phyloP scores from a whole-genome alignment of 2,329 filamentous ascomycete species.

The Venturia carpophila region DNA sequence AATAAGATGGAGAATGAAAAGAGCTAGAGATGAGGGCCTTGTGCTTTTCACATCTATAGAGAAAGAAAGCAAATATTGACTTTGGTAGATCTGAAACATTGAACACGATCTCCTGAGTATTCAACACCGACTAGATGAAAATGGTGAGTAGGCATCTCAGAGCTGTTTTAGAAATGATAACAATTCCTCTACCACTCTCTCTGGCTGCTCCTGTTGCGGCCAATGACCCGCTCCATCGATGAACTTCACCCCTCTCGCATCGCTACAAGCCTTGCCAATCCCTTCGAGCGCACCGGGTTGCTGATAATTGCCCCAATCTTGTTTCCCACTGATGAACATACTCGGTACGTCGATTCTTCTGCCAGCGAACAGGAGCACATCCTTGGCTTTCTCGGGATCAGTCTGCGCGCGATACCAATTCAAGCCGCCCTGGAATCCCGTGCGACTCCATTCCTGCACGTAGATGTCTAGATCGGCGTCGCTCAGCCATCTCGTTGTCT shows the following conservation, averaged over 20 bases:
- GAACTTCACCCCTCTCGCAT: constrained; percentile 46
- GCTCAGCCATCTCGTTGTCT: constrained; percentile 48
- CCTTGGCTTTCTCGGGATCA: constrained; percentile 39
- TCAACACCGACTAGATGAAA: too few species aligned
- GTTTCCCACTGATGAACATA: constrained; percentile 52
- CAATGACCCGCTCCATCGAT: constrained; percentile 60
- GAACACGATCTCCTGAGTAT: too few species aligned
- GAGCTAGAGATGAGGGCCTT: too few species aligned
- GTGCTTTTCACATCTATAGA: too few species aligned
- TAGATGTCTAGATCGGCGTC: constrained; percentile 54
- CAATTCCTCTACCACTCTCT: constrained; percentile 44
- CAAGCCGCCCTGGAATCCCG: constrained; percentile 56
- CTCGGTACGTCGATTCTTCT: constrained; percentile 54
- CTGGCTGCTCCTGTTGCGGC: constrained; percentile 59
- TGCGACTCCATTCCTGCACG: constrained; percentile 51
- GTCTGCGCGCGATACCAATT: constrained; percentile 61
- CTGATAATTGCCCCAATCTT: constrained; percentile 63
- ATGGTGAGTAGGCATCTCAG: neutral
- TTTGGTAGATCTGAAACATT: too few species aligned
- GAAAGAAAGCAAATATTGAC: too few species aligned
- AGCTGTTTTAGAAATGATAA: constrained; percentile 33
- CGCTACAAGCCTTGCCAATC: constrained; percentile 44
- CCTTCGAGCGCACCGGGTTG: constrained; percentile 56
- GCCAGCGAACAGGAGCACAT: constrained; percentile 53
- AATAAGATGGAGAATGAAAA: too few species aligned